Percentiles rank a stretch among this genome's conserved stretches.
Conservation (phyloP, 495 filamentous ascomycete genomes). For the Daldinia childiae region DNA sequence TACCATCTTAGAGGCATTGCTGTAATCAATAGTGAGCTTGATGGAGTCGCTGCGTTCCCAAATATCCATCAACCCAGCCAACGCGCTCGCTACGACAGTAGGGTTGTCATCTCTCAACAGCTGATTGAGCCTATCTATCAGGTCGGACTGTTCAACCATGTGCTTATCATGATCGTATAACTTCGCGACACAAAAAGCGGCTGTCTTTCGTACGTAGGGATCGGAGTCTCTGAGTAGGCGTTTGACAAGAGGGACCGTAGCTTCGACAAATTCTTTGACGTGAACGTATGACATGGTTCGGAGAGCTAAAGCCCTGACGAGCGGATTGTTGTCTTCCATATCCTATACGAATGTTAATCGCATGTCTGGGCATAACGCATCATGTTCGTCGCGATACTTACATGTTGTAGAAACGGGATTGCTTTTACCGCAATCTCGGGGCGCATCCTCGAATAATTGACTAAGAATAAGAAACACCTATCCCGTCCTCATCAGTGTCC, state of each 20-base stretch:
- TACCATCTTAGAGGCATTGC: conserved; percentile 96
- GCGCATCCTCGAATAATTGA: conserved; percentile 96
- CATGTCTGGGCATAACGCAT: not conserved
- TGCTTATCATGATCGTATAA: conserved; percentile 94
- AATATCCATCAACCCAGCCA: conserved; percentile 95
- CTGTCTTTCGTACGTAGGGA: conserved; percentile 97
- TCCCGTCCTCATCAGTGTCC: conserved; percentile 45
- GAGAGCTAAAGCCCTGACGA: conserved; percentile 91
- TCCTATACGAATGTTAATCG: conserved; percentile 65
- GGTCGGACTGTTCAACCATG: conserved; percentile 86
- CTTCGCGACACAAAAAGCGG: conserved; percentile 96
- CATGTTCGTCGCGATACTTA: conserved; percentile 53
- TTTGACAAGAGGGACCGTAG: conserved; percentile 85
- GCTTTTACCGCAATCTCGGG: conserved; percentile 94
- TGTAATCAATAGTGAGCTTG: conserved; percentile 97
- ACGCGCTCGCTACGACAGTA: conserved; percentile 92
- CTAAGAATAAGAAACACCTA: conserved; percentile 97
- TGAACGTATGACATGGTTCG: conserved; percentile 98
- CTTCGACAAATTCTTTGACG: conserved; percentile 94
- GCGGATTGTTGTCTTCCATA: conserved; percentile 91
- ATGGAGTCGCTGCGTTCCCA: conserved; percentile 98
- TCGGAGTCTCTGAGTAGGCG: conserved; percentile 85
- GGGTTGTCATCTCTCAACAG: conserved; percentile 96
- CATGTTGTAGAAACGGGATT: conserved; percentile 83
- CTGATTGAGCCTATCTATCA: conserved; percentile 90